Conservation (phyloP, 1,139 yeast species). For the Pneumocystis murina region DNA sequence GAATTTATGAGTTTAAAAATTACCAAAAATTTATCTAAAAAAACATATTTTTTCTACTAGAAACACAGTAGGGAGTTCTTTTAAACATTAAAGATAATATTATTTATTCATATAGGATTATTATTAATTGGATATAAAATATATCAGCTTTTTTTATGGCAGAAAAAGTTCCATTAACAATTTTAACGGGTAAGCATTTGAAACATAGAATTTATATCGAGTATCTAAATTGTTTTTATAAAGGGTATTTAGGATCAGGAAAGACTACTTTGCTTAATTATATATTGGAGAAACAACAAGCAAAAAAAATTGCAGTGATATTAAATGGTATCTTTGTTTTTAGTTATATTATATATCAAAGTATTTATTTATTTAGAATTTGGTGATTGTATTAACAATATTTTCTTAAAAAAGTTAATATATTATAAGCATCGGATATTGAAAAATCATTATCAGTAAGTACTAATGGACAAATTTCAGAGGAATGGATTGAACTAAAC, state of each 20-base stretch:
- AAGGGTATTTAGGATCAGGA: constrained; percentile 87
- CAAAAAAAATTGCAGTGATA: constrained; percentile 69
- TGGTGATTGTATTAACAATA: constrained; percentile 20
- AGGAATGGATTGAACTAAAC: constrained; percentile 92
- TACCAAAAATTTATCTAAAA: too few relatives aligned
- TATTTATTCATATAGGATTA: background rate
- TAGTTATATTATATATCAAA: background rate
- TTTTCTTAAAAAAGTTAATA: background rate
- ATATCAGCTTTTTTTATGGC: background rate
- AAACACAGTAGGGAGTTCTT: too few relatives aligned
- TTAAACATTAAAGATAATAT: too few relatives aligned
- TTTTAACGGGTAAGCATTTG: constrained; percentile 38
- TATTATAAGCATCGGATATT: constrained; percentile 45
- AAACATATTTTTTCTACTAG: too few relatives aligned
- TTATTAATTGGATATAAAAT: background rate
- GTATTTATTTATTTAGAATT: constrained; percentile 17
- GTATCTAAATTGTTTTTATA: background rate
- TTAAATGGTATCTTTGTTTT: constrained; percentile 37
- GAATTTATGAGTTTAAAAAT: too few relatives aligned
- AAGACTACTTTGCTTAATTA: constrained; percentile 71
- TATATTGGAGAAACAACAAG: constrained; percentile 48
- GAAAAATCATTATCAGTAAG: constrained; percentile 74
- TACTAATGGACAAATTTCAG: constrained; percentile 43
- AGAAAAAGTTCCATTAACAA: constrained; percentile 69
- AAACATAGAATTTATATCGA: background rate